phyloP scores from a whole-genome alignment of 2,329 filamentous ascomycete genomes.

The Ceratocystis lukuohia region DNA sequence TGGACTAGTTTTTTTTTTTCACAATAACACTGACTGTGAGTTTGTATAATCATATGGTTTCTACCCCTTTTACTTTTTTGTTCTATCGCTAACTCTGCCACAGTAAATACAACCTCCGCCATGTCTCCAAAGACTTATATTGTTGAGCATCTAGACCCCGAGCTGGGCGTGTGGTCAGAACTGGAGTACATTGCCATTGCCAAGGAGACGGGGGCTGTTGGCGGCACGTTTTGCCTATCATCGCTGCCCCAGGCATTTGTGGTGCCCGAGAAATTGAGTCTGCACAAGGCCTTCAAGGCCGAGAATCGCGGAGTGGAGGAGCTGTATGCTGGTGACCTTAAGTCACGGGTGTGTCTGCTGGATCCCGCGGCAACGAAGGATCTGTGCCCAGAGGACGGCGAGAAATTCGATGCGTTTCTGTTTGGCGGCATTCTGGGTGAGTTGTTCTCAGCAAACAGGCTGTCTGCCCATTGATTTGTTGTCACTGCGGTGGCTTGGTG shows the following conservation, averaged over 20 bases:
- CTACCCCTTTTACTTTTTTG: too few relatives aligned
- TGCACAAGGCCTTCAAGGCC: slow-evolving; percentile 50
- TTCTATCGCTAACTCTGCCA: background rate
- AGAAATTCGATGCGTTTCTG: slow-evolving; percentile 75
- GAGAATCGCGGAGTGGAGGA: slow-evolving; percentile 71
- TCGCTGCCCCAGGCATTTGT: slow-evolving; percentile 60
- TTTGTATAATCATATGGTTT: too few relatives aligned
- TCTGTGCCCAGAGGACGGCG: slow-evolving; percentile 67
- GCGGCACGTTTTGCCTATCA: slow-evolving; percentile 64
- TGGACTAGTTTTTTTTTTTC: too few relatives aligned
- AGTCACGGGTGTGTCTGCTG: slow-evolving; percentile 70
- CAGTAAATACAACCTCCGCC: background rate
- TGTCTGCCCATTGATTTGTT: background rate
- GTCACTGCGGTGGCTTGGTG: background rate
- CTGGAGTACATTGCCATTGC: slow-evolving; percentile 87
- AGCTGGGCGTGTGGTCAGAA: slow-evolving; percentile 86
- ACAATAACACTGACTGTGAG: too few relatives aligned
- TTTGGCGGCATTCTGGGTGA: slow-evolving; percentile 92
- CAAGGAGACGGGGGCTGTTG: slow-evolving; percentile 55
- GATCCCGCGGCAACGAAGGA: slow-evolving; percentile 77
- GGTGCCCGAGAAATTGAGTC: slow-evolving; percentile 44
- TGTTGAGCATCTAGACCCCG: slow-evolving; percentile 90
- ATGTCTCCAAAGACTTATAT: slow-evolving; percentile 52
- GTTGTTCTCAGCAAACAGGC: slow-evolving; percentile 21
- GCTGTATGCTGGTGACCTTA: slow-evolving; percentile 53